Evolutionary conservation across 495 filamentous ascomycete species (phyloP).

Genomic region (Trichoderma erinaceum): DNA sequence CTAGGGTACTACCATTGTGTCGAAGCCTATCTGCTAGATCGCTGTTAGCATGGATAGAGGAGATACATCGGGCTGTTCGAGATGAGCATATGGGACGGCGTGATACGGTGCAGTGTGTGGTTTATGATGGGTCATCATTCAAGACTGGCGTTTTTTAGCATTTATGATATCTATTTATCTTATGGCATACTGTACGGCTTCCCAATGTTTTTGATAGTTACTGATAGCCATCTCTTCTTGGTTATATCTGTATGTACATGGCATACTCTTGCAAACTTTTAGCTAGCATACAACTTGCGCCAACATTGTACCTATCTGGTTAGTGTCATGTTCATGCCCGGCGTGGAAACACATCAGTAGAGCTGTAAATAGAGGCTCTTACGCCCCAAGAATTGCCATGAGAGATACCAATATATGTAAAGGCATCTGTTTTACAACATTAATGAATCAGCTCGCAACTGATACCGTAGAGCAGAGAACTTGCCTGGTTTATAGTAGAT

Average conservation of each 20-base stretch:
- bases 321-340: neutral
- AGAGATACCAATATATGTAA: constrained; percentile 62
- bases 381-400: constrained; percentile 62
- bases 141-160: neutral
- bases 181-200: neutral
- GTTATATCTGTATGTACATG: neutral
- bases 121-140: neutral
- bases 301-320: too few relatives aligned
- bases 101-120: neutral
- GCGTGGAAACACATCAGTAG: constrained; percentile 23
- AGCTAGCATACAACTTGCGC: neutral
- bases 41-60: neutral
- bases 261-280: neutral
- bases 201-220: neutral
- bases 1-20: too few relatives aligned
- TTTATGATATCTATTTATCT: neutral
- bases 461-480: constrained; percentile 17
- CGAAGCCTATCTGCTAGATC: neutral
- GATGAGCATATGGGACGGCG: neutral
- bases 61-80: neutral
- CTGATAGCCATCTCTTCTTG: neutral
- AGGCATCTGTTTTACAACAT: constrained; percentile 50
- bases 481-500: constrained; percentile 73
- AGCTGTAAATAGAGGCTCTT: constrained; percentile 52
- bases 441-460: constrained; percentile 14